A percentile compares a stretch with the other conserved stretches of the same genome.
These are phyloP conservation scores for Jamesozyma spencerorum DNA, from an alignment of 805 yeast species.

Conservation along the genomic window DNA sequence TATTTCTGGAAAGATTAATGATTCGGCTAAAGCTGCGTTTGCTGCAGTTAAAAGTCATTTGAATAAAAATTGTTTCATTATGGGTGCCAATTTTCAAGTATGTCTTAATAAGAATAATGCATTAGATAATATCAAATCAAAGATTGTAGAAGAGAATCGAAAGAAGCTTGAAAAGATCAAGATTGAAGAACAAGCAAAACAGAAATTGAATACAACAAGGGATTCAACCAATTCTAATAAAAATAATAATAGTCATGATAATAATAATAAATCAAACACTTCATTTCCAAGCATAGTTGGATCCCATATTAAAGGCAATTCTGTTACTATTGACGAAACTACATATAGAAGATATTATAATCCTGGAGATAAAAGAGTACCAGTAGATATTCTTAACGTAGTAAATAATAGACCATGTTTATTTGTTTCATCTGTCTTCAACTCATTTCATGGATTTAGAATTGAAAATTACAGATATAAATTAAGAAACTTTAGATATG, in stretches of 20 bases:
- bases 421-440: slow-evolving; percentile 45
- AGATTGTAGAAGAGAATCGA: slow-evolving; percentile 27
- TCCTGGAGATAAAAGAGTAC: slow-evolving; percentile 29
- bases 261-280: neutral
- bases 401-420: slow-evolving; percentile 52
- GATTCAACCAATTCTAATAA: neutral
- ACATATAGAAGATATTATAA: slow-evolving; percentile 8
- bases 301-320: neutral
- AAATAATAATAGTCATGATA: neutral
- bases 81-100: slow-evolving; percentile 40
- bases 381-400: slow-evolving; percentile 39
- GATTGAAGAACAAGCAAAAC: slow-evolving; percentile 5
- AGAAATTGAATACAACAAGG: slow-evolving; percentile 4
- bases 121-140: slow-evolving; percentile 29
- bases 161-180: slow-evolving; percentile 15
- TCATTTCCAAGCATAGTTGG: too few relatives aligned
- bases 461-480: slow-evolving; percentile 53
- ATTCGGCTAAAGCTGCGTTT: slow-evolving; percentile 40
- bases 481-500: slow-evolving; percentile 54
- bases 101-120: slow-evolving; percentile 39
- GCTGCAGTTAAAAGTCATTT: slow-evolving; percentile 36
- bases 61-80: slow-evolving; percentile 39
- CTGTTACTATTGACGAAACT: slow-evolving; percentile 3
- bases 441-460: slow-evolving; percentile 41
- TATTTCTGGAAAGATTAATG: slow-evolving; percentile 37